Base-by-base conservation (phyloP, 148 eudicot species). In the Camellia japonica region DNA sequence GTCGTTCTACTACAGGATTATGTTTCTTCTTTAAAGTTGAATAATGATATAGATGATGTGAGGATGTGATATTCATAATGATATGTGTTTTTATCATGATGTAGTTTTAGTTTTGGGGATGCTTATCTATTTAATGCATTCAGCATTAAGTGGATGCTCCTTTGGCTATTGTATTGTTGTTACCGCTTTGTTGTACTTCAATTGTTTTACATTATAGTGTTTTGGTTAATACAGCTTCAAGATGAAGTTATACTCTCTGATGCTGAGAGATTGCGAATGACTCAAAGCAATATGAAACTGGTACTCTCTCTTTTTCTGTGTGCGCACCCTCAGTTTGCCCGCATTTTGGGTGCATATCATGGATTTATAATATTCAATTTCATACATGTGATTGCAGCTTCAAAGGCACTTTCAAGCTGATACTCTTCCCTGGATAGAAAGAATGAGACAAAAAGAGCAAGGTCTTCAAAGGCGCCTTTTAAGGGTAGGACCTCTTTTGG, bases 321-420 rank as follows among this genome's bases (percentile, higher is more conserved):
- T 44, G 52, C n/a, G 18, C 38, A 30, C 38, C 38, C 38, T 30
- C 38, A 30, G 46, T 41, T 11, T 54, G 11, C 64, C 23, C 49
- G 58, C 44, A 20, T 55, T 5, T 58, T 47, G 49, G 41, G 49
- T 52, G 38, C 38, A 4, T 18, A 38, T 47, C 61, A 18, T 55
- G 69, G 76, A 70, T 54, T 43, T 46, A 8, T 68, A 30, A 61
- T 70, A 63, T 70, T 77, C 60, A 52, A 54, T 64, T 44, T 74
- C n/a, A 42, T 75, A 18, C 49, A 77, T 77, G 23, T 68, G 6
- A 20, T 42, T 82, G 82, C 91, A 96, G 99, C 97, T 96, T 83
- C 99, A 96, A 87, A 88, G 98, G 81, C 99, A 96, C 81, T 90
- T 96, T 76, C 98, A 92, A 87, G 92, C 97, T 56, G 99, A 96